Percentiles rank a stretch among this genome's conserved stretches.
phyloP scores from a whole-genome alignment of 2,329 filamentous ascomycete species.

The Exophiala spinifera region DNA sequence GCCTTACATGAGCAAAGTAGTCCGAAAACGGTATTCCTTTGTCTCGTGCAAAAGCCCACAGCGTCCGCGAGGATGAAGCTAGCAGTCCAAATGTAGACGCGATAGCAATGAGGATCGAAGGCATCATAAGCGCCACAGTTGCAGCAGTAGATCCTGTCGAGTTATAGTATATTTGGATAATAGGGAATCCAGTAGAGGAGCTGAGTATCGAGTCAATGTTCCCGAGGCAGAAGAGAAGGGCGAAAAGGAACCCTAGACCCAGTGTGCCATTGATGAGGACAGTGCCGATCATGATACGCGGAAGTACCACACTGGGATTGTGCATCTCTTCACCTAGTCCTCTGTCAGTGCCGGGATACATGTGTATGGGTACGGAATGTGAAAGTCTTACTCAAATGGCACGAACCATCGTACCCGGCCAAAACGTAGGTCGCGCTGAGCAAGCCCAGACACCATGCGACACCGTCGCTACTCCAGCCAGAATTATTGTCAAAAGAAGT shows the following conservation, averaged over 20 bases:
- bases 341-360: neutral
- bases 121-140: slow-evolving; percentile 44
- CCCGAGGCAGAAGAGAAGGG: slow-evolving; percentile 29
- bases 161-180: slow-evolving; percentile 47
- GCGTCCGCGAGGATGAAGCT: slow-evolving; percentile 49
- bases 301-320: slow-evolving; percentile 37
- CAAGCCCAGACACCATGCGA: slow-evolving; percentile 39
- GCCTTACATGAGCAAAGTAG: slow-evolving; percentile 41
- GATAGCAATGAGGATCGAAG: slow-evolving; percentile 48
- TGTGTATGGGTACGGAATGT: too few relatives aligned
- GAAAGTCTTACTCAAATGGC: slow-evolving; percentile 19
- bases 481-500: slow-evolving; percentile 40
- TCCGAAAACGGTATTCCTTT: slow-evolving; percentile 41
- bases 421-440: slow-evolving; percentile 27
- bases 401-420: slow-evolving; percentile 44
- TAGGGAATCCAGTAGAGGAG: slow-evolving; percentile 41
- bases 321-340: slow-evolving; percentile 36
- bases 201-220: slow-evolving; percentile 32
- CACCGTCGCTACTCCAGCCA: slow-evolving; percentile 34
- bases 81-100: slow-evolving; percentile 48
- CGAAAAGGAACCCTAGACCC: slow-evolving; percentile 25
- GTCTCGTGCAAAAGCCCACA: slow-evolving; percentile 47
- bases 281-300: slow-evolving; percentile 37
- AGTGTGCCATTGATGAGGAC: slow-evolving; percentile 33
- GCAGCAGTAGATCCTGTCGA: slow-evolving; percentile 41